These are phyloP conservation scores for Diplodia seriata DNA, from an alignment of 2,329 filamentous ascomycete species.

Conservation along the genomic window DNA sequence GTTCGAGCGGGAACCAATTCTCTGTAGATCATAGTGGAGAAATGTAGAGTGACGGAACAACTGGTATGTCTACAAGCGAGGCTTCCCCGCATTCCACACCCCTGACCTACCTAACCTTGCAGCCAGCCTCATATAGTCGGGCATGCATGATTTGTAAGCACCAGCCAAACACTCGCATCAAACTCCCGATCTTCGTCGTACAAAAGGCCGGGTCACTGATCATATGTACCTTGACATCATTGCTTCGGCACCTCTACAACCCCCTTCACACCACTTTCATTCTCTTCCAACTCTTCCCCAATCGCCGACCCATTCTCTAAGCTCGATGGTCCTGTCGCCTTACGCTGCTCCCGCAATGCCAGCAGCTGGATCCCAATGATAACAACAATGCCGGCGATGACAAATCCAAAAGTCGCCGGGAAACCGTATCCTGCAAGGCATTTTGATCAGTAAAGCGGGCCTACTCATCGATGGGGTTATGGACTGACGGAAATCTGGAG, in stretches of 20 bases:
- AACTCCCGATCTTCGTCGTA: not conserved
- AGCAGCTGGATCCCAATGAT: conserved; percentile 18
- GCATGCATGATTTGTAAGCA: not conserved
- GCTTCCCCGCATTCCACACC: conserved; percentile 8
- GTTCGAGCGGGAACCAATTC: too few relatives aligned
- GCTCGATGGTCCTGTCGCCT: not conserved
- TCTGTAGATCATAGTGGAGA: not conserved
- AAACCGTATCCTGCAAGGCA: conserved; percentile 19
- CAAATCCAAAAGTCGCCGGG: conserved; percentile 32
- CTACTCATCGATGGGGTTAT: too few relatives aligned
- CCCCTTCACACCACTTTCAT: not conserved
- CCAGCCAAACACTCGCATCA: not conserved
- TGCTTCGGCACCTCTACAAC: conserved; percentile 6
- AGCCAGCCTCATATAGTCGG: not conserved
- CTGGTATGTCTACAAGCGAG: not conserved
- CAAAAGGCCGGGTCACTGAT: not conserved
- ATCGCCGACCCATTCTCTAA: not conserved
- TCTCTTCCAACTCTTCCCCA: not conserved
- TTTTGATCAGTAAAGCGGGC: not conserved
- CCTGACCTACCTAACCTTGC: not conserved
- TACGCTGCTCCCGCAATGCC: conserved; percentile 1
- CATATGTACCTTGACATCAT: not conserved
- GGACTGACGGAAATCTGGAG: conserved; percentile 41
- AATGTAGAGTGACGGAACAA: not conserved
- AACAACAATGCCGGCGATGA: conserved; percentile 32